Base-by-base conservation (phyloP, 345 rosid genomes). In the Lepidium africanum region DNA sequence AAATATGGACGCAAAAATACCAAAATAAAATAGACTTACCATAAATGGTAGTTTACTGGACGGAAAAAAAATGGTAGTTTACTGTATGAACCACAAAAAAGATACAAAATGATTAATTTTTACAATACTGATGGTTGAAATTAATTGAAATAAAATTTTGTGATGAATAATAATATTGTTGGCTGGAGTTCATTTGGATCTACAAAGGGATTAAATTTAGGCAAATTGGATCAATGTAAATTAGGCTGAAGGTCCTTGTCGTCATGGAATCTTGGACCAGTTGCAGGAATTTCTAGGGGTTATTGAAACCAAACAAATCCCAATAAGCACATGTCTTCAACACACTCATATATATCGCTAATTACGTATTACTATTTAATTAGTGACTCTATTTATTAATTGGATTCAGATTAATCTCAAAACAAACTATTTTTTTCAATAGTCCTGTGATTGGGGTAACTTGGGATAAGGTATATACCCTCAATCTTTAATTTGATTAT, bases 231-330 rank as follows among this genome's bases (percentile, higher is more conserved):
- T 69, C 61, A 56, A 70, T 49, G 62, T 13, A 64, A 56, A 63
- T 70, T 70, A 70, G 71, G 65, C 66, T 25, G 51, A 56, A 70
- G 74, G 66, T 70, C 69, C 19, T 63, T 75, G 75, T 63, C 55
- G 50, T 63, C 67, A 70, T 76, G 79, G 71, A 76, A 69, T 76
- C 79, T 64, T 68, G 78, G 70, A 75, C 74, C 70, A 67, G 55
- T 61, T 53, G 23, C 65, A 69, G 41, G 73, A 62, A 69, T 69
- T 75, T 67, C 49, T 69, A 75, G 74, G 68, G 70, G 67, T 62
- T 62, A 46, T 54, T 75, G 46, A 55, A 56, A 55, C 75, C 59
- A 75, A 69, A 75, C 79, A 69, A 75, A 75, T 75, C 79, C 67
- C 79, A 48, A 69, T 49, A 73, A 48, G 43, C 75, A 62, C 69